phyloP scores from a whole-genome alignment of 73 alveolate species.

The Paramecium primaurelia region DNA sequence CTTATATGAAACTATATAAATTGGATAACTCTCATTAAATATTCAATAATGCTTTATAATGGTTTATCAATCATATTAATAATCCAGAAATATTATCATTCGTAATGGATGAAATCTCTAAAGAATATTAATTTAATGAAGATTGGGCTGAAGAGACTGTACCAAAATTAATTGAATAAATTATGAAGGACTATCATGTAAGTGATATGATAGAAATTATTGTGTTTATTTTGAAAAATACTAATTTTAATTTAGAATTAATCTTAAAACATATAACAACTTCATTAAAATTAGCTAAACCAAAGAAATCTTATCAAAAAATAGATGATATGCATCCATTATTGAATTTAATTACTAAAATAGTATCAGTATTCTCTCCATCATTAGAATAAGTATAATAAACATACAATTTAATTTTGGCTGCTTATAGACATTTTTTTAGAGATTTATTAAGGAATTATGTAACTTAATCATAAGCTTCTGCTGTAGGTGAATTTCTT shows the following conservation, averaged over 20 bases:
- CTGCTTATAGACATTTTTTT: not conserved
- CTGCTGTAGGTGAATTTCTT: not conserved
- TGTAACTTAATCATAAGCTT: not conserved
- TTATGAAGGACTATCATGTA: not conserved
- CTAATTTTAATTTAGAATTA: not conserved
- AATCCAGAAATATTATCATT: not conserved
- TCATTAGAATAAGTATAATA: not conserved
- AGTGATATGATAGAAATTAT: not conserved
- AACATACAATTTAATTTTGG: not conserved
- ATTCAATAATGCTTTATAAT: not conserved
- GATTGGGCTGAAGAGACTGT: slow-evolving; percentile 3
- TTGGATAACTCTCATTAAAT: not conserved
- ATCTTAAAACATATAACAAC: not conserved
- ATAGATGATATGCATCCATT: slow-evolving; percentile 10
- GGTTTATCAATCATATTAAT: not conserved
- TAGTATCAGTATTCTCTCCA: not conserved
- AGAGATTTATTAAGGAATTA: slow-evolving; percentile 21
- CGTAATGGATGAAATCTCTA: not conserved
- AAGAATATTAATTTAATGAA: not conserved
- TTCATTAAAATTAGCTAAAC: not conserved
- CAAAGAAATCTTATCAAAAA: not conserved
- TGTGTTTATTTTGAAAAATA: not conserved
- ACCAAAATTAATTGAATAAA: not conserved
- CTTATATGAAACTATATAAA: not conserved
- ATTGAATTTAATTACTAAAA: not conserved